These are phyloP conservation scores for Colletotrichum sp. DNA, from an alignment of 2,329 filamentous ascomycete species.

Conservation along the genomic window DNA sequence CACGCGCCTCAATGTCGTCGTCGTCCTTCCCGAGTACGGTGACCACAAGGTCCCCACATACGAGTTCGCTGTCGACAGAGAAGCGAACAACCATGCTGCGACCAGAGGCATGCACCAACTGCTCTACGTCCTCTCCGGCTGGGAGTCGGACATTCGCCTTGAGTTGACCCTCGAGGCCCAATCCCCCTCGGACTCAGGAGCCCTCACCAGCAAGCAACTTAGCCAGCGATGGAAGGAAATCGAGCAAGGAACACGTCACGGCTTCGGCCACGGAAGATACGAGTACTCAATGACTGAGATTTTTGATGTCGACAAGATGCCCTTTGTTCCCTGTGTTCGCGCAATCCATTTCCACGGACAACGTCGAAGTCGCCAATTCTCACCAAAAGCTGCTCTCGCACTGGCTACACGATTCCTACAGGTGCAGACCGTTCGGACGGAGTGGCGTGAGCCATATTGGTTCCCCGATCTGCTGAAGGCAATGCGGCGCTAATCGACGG, in stretches of 20 bases:
- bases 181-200: background rate
- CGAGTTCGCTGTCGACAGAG: background rate
- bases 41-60: background rate
- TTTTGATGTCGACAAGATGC: background rate
- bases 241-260: background rate
- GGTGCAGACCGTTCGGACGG: background rate
- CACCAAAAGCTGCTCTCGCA: background rate
- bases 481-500: background rate
- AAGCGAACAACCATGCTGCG: background rate
- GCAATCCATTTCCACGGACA: background rate
- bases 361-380: background rate
- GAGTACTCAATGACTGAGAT: background rate
- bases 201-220: background rate
- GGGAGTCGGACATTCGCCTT: background rate
- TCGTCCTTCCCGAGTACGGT: background rate
- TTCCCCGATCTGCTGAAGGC: background rate
- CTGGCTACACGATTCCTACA: background rate
- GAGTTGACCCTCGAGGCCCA: background rate
- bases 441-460: background rate
- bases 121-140: background rate
- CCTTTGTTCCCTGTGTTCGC: background rate
- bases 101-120: background rate
- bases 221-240: background rate
- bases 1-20: background rate
- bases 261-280: background rate